Evolutionary conservation across 441 rosid genomes (phyloP), one percentile per base, ranked within the genome.

Genomic region (Arabidopsis hybrid): DNA sequence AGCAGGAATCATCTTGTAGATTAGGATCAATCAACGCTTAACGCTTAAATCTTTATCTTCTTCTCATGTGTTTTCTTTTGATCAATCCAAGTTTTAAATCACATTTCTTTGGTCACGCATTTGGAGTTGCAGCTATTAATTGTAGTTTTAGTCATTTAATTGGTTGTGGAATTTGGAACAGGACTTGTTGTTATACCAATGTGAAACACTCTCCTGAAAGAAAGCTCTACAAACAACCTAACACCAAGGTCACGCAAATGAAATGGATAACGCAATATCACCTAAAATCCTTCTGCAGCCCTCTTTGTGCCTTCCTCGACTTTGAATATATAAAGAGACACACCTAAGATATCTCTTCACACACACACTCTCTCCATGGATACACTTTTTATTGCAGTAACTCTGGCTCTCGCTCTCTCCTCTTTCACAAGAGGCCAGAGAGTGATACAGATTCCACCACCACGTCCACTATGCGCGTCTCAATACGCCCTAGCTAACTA

Each of bases 381-480:
- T 13, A 78, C 66, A 39, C 73, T 60, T 60, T 59, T 66, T 16
- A 26, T 72, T 55, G 60, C 57, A 72, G 53, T 65, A 36, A 29
- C 62, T 60, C 55, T 72, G 7, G 18, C 56, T 13, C 68, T 71
- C 7, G 21, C 53, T 39, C 7, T 65, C 35, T 65, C 60, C 10
- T 71, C 72, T 38, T n/a, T 72, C 60, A 60, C 77, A 5, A 39
- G 34, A 26, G 77, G 80, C 73, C 80, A 72, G 16, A 67, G 65
- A 53, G 62, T 65, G 38, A 56, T 77, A 1, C 73, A 66, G 35
- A 77, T 77, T 26, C 80, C 80, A 36, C 75, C 68, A 12, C 84
- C 80, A n/a, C 88, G 71, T 47, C 89, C 93, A 7, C 81, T 84
- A 35, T 88, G 91, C 46, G 71, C 78, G 32, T 82, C 91, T 74